Conservation (phyloP, 305 asterid genomes). For the Fraxinus greggii region DNA sequence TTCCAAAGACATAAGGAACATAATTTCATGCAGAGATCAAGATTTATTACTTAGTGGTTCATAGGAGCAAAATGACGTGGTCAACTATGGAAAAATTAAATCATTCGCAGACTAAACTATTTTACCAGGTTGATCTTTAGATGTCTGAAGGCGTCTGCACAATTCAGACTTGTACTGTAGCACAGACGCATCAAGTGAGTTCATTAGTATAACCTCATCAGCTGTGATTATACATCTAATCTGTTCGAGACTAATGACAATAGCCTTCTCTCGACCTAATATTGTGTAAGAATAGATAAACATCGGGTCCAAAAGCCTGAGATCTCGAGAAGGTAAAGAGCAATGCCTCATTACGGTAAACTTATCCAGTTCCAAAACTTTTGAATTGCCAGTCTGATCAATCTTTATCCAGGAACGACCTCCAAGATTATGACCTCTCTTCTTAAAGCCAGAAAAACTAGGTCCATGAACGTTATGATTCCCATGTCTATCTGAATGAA, state of each 20-base stretch:
- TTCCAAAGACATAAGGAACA: background rate
- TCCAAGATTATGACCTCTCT: conserved; percentile 81
- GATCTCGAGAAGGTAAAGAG: conserved; percentile 95
- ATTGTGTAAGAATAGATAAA: conserved; percentile 92
- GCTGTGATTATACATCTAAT: conserved; percentile 96
- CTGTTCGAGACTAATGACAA: conserved; percentile 92
- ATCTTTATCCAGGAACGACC: conserved; percentile 92
- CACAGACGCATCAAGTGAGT: conserved; percentile 80
- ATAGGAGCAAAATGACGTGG: conserved; percentile 5
- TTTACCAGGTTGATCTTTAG: conserved; percentile 81
- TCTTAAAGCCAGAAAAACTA: conserved; percentile 69
- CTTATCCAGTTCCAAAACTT: conserved; percentile 81
- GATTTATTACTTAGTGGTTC: background rate
- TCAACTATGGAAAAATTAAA: background rate
- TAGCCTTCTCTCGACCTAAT: conserved; percentile 97
- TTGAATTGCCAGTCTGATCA: conserved; percentile 70
- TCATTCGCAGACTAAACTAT: conserved; percentile 11
- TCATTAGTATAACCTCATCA: conserved; percentile 91
- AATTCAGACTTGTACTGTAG: conserved; percentile 78
- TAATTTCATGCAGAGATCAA: background rate
- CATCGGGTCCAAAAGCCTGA: conserved; percentile 94
- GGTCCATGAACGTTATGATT: conserved; percentile 37
- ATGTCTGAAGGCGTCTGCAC: conserved; percentile 82
- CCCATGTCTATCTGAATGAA: conserved; percentile 36
- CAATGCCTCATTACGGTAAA: conserved; percentile 85